Percentiles rank a stretch among this genome's conserved stretches.
Evolutionary conservation across 768 basidiomycete genomes (phyloP).

Genomic region (Boletus tylopilopsis): DNA sequence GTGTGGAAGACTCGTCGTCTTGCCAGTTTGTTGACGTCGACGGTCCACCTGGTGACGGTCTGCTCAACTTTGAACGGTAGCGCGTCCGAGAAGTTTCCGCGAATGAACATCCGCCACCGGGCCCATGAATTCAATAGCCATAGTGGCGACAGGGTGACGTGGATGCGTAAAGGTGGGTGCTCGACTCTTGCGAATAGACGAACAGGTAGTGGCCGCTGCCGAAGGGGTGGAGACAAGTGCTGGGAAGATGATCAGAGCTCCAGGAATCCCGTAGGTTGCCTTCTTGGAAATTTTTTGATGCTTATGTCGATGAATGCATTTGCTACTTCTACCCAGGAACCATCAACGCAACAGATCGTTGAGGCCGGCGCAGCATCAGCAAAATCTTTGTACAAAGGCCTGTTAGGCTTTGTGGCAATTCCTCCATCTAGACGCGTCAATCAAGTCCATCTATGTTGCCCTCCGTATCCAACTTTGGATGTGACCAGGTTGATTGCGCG

Average conservation of each 20-base stretch:
- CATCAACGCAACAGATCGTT: conserved; percentile 17
- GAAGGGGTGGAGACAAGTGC: not conserved
- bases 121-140: not conserved
- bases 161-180: conserved; percentile 4
- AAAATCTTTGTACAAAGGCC: not conserved
- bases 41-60: conserved; percentile 7
- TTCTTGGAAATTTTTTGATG: conserved; percentile 16
- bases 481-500: not conserved
- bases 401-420: not conserved
- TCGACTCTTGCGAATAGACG: not conserved
- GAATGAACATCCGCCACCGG: conserved; percentile 21
- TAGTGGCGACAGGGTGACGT: not conserved
- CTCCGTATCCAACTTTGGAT: not conserved
- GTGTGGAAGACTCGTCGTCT: conserved; percentile 18
- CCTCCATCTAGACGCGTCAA: not conserved
- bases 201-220: not conserved
- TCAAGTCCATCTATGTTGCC: not conserved
- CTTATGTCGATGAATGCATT: conserved; percentile 15
- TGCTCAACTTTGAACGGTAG: not conserved
- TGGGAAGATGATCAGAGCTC: conserved; percentile 14
- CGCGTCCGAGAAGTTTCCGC: not conserved
- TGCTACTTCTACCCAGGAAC: conserved; percentile 19
- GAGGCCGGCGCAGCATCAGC: conserved; percentile 1
- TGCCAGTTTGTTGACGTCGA: conserved; percentile 1
- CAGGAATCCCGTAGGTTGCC: conserved; percentile 4